Conservation (phyloP, 768 basidiomycete genomes). For the Hygrocybe coccinea region DNA sequence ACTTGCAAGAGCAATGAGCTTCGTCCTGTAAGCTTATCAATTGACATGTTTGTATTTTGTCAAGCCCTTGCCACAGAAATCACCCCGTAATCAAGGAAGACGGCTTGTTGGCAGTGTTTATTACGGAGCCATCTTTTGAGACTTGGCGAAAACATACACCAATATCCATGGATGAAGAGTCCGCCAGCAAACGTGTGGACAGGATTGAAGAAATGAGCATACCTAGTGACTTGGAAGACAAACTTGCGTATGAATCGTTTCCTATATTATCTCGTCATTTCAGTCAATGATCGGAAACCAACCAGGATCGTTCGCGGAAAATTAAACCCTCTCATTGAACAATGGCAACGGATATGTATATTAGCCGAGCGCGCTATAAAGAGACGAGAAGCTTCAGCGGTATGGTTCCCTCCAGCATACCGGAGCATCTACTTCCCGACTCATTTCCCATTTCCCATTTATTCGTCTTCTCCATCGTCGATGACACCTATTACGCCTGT, state of each 20-base stretch:
- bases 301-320: slow-evolving; percentile 68
- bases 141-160: slow-evolving; percentile 76
- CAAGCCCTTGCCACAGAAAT: slow-evolving; percentile 47
- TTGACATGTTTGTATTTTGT: background rate
- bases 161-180: slow-evolving; percentile 85
- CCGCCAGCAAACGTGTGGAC: slow-evolving; percentile 70
- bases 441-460: slow-evolving; percentile 61
- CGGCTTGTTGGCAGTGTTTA: slow-evolving; percentile 72
- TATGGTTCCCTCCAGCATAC: slow-evolving; percentile 65
- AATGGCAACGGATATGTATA: slow-evolving; percentile 87
- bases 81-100: slow-evolving; percentile 91
- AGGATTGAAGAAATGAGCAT: slow-evolving; percentile 86
- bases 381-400: slow-evolving; percentile 88
- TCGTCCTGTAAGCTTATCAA: slow-evolving; percentile 23
- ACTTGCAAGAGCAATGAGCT: slow-evolving; percentile 72
- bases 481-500: slow-evolving; percentile 32
- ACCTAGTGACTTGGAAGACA: slow-evolving; percentile 88
- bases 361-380: slow-evolving; percentile 84
- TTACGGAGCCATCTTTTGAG: slow-evolving; percentile 81
- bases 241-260: slow-evolving; percentile 56
- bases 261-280: slow-evolving; percentile 5
- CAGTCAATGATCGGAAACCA: background rate
- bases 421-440: slow-evolving; percentile 60
- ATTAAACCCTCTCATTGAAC: slow-evolving; percentile 74
- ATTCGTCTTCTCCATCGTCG: slow-evolving; percentile 35